These are phyloP conservation scores for Rhododendron henanense DNA, from an alignment of 148 eudicot genomes.

Conservation along the genomic window DNA sequence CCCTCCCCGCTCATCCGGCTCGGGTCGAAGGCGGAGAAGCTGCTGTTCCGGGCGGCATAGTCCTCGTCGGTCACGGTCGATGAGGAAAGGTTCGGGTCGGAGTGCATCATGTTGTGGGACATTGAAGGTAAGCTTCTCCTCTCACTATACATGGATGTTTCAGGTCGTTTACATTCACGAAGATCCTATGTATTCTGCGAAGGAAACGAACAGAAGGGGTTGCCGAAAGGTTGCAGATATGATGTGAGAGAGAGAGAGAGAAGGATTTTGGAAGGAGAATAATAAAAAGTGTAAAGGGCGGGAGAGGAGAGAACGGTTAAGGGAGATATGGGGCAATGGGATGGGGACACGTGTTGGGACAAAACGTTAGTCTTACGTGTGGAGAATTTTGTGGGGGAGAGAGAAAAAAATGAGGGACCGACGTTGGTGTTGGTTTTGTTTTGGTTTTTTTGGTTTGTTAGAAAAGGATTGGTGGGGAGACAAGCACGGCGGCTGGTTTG, in stretches of 20 bases:
- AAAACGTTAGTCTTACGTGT: background rate
- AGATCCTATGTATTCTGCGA: background rate
- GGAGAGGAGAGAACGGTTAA: constrained; percentile 10
- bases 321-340: constrained; percentile 6
- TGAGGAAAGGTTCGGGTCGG: constrained; percentile 30
- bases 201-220: background rate
- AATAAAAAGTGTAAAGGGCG: constrained; percentile 7
- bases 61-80: constrained; percentile 7
- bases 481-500: background rate
- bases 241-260: background rate
- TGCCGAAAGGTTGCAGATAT: constrained; percentile 6
- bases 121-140: constrained; percentile 10
- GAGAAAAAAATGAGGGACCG: constrained; percentile 7
- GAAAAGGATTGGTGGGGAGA: background rate
- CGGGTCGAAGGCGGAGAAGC: constrained; percentile 31
- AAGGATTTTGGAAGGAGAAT: background rate
- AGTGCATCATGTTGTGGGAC: constrained; percentile 12
- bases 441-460: background rate
- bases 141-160: background rate
- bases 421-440: background rate
- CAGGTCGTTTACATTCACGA: background rate
- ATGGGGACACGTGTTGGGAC: constrained; percentile 16
- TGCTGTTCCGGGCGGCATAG: constrained; percentile 24
- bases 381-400: constrained; percentile 13
- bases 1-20: constrained; percentile 38